Conservation (phyloP, 2,329 filamentous ascomycete species). For the Aspergillus eucalypticola region DNA sequence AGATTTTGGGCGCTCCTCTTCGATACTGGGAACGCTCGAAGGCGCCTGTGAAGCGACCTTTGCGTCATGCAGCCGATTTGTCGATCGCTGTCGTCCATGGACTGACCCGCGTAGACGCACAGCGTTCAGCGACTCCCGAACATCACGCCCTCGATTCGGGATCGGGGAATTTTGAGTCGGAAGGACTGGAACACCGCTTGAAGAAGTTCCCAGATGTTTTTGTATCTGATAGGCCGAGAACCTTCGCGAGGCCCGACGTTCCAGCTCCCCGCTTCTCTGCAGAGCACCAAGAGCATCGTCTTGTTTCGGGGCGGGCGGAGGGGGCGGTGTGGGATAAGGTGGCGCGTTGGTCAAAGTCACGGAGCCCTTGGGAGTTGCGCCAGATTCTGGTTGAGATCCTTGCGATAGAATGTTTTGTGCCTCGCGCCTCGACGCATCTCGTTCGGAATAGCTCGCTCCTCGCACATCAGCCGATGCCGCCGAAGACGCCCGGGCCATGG, state of each 20-base stretch:
- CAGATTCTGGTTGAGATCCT: slow-evolving; percentile 69
- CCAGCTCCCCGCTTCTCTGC: slow-evolving; percentile 87
- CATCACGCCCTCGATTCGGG: slow-evolving; percentile 75
- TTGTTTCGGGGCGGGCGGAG: slow-evolving; percentile 76
- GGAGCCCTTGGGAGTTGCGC: slow-evolving; percentile 37
- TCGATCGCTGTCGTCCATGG: slow-evolving; percentile 55
- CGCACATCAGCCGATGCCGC: slow-evolving; percentile 29
- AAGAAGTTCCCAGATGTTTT: slow-evolving; percentile 80
- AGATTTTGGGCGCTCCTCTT: slow-evolving; percentile 40
- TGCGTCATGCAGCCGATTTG: slow-evolving; percentile 56
- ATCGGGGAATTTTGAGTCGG: slow-evolving; percentile 56
- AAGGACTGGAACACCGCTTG: slow-evolving; percentile 82
- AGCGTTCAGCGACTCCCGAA: slow-evolving; percentile 78
- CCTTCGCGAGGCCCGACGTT: slow-evolving; percentile 84
- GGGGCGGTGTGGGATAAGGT: slow-evolving; percentile 68
- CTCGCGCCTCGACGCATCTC: slow-evolving; percentile 43
- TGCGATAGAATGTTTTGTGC: slow-evolving; percentile 48
- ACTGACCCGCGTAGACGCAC: slow-evolving; percentile 62
- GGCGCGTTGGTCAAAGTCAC: slow-evolving; percentile 28
- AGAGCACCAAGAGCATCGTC: slow-evolving; percentile 88
- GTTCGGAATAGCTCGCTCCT: slow-evolving; percentile 37
- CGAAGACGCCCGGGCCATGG: slow-evolving; percentile 31
- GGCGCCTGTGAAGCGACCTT: slow-evolving; percentile 48
- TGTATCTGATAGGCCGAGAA: slow-evolving; percentile 98
- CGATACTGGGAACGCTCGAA: slow-evolving; percentile 60